A percentile compares a stretch with the other conserved stretches of the same genome.
Conservation (phyloP, 31 red algal genomes). For the Endocladia muricata region DNA sequence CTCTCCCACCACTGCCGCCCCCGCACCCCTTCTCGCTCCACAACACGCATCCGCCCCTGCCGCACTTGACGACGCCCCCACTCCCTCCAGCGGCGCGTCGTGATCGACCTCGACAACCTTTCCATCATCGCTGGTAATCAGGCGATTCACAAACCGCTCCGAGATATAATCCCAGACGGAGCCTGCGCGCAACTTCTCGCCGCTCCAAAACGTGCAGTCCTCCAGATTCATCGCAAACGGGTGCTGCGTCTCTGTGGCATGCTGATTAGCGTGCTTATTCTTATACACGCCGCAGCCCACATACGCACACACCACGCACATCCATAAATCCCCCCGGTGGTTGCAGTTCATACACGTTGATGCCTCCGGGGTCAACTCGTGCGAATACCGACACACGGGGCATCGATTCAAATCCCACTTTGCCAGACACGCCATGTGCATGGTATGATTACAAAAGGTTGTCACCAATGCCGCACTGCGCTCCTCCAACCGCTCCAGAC, state of each 20-base stretch:
- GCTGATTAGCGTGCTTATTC: constrained; percentile 75
- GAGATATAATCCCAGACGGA: constrained; percentile 94
- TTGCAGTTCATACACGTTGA: constrained; percentile 82
- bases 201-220: constrained; percentile 49
- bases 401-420: constrained; percentile 83
- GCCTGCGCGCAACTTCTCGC: constrained; percentile 60
- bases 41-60: constrained; percentile 28
- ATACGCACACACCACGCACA: constrained; percentile 93
- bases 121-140: constrained; percentile 69
- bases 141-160: constrained; percentile 89
- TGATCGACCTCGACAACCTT: constrained; percentile 63
- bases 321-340: constrained; percentile 74
- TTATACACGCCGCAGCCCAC: constrained; percentile 90
- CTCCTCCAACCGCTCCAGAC: constrained; percentile 66
- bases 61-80: constrained; percentile 9
- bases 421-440: constrained; percentile 78
- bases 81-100: background rate
- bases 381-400: constrained; percentile 79
- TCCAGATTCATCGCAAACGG: constrained; percentile 73
- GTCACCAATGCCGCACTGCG: constrained; percentile 49
- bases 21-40: background rate
- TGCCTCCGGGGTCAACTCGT: constrained; percentile 66
- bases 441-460: constrained; percentile 79
- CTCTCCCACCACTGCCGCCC: background rate
- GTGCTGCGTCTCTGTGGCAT: constrained; percentile 84